Conservation (phyloP, 495 filamentous ascomycete genomes). For the Halenospora varia region DNA sequence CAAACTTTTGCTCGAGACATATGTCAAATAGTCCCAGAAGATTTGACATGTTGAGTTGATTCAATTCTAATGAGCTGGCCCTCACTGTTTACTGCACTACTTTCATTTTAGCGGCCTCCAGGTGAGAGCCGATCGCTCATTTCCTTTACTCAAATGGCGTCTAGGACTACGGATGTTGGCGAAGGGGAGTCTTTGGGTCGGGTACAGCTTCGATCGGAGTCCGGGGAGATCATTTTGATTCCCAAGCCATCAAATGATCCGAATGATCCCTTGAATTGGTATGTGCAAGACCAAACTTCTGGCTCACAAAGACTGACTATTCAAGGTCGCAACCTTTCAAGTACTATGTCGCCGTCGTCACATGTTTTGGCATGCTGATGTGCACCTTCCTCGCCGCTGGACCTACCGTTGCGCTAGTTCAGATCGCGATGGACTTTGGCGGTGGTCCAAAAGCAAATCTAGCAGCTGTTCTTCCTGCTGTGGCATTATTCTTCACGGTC, state of each 20-base stretch:
- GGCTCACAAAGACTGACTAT: background rate
- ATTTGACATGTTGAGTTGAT: background rate
- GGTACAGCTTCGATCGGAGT: slow-evolving; percentile 9
- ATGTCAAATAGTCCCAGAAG: no score
- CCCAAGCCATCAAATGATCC: slow-evolving; percentile 55
- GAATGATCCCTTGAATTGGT: slow-evolving; percentile 55
- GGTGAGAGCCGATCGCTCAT: slow-evolving; percentile 4
- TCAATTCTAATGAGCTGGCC: background rate
- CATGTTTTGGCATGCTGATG: slow-evolving; percentile 47
- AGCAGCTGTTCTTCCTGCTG: slow-evolving; percentile 34
- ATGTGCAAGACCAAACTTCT: background rate
- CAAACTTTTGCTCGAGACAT: background rate
- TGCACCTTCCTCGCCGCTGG: slow-evolving; percentile 52
- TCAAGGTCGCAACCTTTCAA: slow-evolving; percentile 43
- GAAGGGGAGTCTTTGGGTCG: slow-evolving; percentile 8
- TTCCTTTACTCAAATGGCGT: slow-evolving; percentile 1
- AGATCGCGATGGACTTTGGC: slow-evolving; percentile 39
- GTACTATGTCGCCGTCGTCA: slow-evolving; percentile 42
- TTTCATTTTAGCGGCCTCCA: slow-evolving; percentile 1
- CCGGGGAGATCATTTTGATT: slow-evolving; percentile 46
- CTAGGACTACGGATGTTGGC: background rate
- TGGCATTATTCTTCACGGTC: slow-evolving; percentile 48
- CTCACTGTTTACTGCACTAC: background rate
- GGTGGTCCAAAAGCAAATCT: slow-evolving; percentile 14
- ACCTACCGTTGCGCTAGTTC: slow-evolving; percentile 44